Conservation (phyloP, 345 rosid species). For the Pseudoturritis turrita region DNA sequence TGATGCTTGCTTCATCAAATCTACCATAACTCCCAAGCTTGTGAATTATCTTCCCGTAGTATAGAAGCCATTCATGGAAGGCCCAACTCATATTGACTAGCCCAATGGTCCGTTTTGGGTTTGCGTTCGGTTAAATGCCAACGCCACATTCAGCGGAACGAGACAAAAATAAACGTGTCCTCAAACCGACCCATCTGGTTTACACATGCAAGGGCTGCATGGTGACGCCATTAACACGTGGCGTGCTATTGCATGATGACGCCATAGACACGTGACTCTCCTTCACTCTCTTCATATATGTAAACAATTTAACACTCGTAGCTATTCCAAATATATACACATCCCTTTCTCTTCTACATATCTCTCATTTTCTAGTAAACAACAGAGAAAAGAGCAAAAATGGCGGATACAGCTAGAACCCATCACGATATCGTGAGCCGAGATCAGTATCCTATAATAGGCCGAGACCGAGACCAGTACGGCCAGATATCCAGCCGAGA, state of each 20-base stretch:
- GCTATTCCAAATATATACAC: not conserved
- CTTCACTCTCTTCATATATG: not conserved
- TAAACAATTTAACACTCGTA: not conserved
- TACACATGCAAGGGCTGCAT: constrained; percentile 34
- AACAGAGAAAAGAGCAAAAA: not conserved
- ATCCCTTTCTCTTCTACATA: not conserved
- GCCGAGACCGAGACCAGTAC: constrained; percentile 16
- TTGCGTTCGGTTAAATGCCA: constrained; percentile 16
- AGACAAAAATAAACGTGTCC: constrained; percentile 30
- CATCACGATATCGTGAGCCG: constrained; percentile 25
- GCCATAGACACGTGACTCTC: constrained; percentile 18
- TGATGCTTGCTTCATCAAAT: too few relatives aligned
- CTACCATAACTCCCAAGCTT: too few relatives aligned
- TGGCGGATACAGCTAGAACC: constrained; percentile 34
- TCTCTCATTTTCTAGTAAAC: not conserved
- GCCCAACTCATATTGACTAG: constrained; percentile 1
- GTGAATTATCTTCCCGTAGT: too few relatives aligned
- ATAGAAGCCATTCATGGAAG: not conserved
- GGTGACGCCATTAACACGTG: constrained; percentile 29
- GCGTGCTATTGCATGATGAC: constrained; percentile 13
- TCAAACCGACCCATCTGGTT: not conserved
- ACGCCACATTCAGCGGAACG: not conserved
- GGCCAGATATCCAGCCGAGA: constrained; percentile 5
- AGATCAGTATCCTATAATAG: constrained; percentile 8
- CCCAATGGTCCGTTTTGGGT: not conserved